Percentiles rank a stretch among this genome's conserved stretches.
These are phyloP conservation scores for Chaetomiaceae sp. DNA, from an alignment of 2,329 filamentous ascomycete genomes.

Conservation along the genomic window DNA sequence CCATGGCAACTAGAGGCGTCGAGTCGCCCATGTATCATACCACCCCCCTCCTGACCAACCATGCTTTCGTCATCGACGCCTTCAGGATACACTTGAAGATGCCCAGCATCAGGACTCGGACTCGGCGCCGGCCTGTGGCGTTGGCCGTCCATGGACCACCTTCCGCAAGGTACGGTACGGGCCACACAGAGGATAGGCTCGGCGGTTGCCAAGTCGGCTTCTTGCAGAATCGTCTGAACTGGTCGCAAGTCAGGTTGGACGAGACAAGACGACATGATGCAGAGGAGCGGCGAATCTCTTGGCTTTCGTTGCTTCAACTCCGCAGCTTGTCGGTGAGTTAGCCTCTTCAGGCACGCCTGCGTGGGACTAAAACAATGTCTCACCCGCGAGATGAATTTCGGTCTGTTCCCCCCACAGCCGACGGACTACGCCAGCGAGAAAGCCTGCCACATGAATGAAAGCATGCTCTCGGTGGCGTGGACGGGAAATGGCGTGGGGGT, in stretches of 20 bases:
- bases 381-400: constrained; percentile 1
- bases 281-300: background rate
- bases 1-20: constrained; percentile 17
- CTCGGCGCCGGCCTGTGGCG: no score
- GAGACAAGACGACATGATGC: background rate
- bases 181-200: background rate
- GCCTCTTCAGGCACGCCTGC: background rate
- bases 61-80: background rate
- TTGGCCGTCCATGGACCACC: background rate
- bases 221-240: constrained; percentile 14
- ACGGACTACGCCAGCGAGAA: background rate
- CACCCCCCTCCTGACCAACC: background rate
- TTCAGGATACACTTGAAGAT: background rate
- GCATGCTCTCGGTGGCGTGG: constrained; percentile 8
- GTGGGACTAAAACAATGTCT: background rate
- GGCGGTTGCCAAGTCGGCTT: constrained; percentile 20
- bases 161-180: constrained; percentile 6
- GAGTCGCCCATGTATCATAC: no score
- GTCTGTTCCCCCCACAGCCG: background rate
- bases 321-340: no score
- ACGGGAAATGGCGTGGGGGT: constrained; percentile 16
- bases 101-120: background rate
- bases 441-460: no score
- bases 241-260: constrained; percentile 6
- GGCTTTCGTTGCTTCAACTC: background rate